Evolutionary conservation across 2,329 filamentous ascomycete genomes (phyloP).

Genomic region (Huntiella abstrusa): DNA sequence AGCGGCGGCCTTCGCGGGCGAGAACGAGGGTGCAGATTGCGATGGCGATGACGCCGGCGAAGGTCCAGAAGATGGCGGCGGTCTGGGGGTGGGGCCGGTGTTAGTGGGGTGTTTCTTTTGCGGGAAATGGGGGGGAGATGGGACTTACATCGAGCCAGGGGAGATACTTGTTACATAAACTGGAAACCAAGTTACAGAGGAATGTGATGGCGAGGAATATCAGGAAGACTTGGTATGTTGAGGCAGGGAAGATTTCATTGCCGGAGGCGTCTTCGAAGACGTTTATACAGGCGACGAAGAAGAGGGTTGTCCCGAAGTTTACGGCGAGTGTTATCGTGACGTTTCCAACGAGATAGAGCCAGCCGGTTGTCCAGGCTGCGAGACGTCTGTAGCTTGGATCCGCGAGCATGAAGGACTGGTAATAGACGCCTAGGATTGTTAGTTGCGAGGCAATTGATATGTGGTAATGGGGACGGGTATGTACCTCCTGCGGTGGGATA

Average conservation of each 20-base stretch:
- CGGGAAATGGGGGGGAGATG: neutral
- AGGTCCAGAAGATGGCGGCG: slow-evolving; percentile 57
- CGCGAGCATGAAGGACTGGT: slow-evolving; percentile 59
- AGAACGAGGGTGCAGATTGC: slow-evolving; percentile 42
- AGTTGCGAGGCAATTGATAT: neutral
- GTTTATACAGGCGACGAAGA: slow-evolving; percentile 36
- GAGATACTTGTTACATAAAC: slow-evolving; percentile 47
- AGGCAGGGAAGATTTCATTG: slow-evolving; percentile 25
- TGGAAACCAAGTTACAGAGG: slow-evolving; percentile 44
- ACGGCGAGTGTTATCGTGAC: slow-evolving; percentile 70
- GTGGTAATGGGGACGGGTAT: neutral
- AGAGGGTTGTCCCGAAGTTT: slow-evolving; percentile 59
- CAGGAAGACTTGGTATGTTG: slow-evolving; percentile 47
- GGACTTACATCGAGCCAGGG: slow-evolving; percentile 48
- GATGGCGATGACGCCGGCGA: slow-evolving; percentile 49
- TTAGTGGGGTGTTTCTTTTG: neutral
- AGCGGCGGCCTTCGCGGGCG: slow-evolving; percentile 47
- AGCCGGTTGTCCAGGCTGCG: slow-evolving; percentile 54
- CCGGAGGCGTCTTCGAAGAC: slow-evolving; percentile 30
- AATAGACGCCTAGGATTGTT: slow-evolving; percentile 38
- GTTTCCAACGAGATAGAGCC: slow-evolving; percentile 62
- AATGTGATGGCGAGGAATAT: slow-evolving; percentile 53
- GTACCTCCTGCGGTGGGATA: slow-evolving; percentile 55
- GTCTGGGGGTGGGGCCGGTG: slow-evolving; percentile 26
- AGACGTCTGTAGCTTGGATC: slow-evolving; percentile 40